Evolutionary conservation across 108 stramenopile species (phyloP).

Genomic region (Pseudonitzschia delicatissima): DNA sequence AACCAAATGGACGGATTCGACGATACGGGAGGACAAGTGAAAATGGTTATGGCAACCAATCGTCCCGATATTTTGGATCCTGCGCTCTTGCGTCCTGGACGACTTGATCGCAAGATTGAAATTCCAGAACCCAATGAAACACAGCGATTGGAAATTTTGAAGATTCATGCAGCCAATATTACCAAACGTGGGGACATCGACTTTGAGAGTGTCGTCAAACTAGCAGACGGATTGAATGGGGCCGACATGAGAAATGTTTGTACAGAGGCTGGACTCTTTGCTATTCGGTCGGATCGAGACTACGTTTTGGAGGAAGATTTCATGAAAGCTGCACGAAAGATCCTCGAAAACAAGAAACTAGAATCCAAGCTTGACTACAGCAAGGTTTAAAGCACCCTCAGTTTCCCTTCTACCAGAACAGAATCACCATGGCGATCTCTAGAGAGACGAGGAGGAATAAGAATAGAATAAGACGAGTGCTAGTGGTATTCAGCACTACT

Average conservation of each 20-base stretch:
- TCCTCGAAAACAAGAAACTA: conserved; percentile 98
- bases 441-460: no score
- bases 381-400: conserved; percentile 75
- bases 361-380: conserved; percentile 98
- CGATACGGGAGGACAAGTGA: conserved; percentile 87
- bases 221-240: conserved; percentile 98
- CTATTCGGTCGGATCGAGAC: conserved; percentile 95
- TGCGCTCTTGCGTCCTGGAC: conserved; percentile 96
- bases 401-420: no score
- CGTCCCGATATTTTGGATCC: conserved; percentile 99
- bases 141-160: conserved; percentile 94
- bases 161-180: conserved; percentile 93
- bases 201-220: conserved; percentile 95
- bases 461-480: no score
- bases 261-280: conserved; percentile 98
- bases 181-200: conserved; percentile 97
- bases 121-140: conserved; percentile 99
- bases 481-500: no score
- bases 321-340: conserved; percentile 99
- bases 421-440: no score
- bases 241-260: conserved; percentile 98
- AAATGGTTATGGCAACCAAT: conserved; percentile 99
- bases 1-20: conserved; percentile 99
- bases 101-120: conserved; percentile 99
- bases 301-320: conserved; percentile 99